These are phyloP conservation scores for Zygosaccharomyces kombuchaensis DNA, from an alignment of 805 yeast species.

Conservation along the genomic window DNA sequence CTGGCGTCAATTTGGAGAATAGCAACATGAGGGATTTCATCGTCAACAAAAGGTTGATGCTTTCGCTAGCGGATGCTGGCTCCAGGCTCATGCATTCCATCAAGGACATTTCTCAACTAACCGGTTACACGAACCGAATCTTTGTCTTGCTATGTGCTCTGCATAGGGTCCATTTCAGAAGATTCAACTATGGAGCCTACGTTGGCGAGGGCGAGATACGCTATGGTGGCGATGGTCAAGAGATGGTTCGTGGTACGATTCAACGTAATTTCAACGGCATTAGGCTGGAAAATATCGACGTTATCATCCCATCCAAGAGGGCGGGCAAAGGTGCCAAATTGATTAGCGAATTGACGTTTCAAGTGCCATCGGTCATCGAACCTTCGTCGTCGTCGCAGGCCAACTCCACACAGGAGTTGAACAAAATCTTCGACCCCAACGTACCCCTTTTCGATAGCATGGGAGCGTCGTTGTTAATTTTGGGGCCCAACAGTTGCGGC, in stretches of 20 bases:
- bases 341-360: slow-evolving; percentile 59
- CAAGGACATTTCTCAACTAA: slow-evolving; percentile 83
- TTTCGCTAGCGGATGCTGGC: slow-evolving; percentile 92
- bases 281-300: slow-evolving; percentile 75
- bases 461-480: slow-evolving; percentile 67
- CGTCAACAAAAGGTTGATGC: slow-evolving; percentile 84
- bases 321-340: slow-evolving; percentile 62
- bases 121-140: slow-evolving; percentile 86
- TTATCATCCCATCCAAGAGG: slow-evolving; percentile 65
- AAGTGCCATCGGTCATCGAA: slow-evolving; percentile 35
- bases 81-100: slow-evolving; percentile 91
- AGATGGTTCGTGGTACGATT: slow-evolving; percentile 71
- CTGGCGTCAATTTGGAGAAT: slow-evolving; percentile 38
- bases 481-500: slow-evolving; percentile 89
- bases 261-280: slow-evolving; percentile 76
- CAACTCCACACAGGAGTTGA: slow-evolving; percentile 38
- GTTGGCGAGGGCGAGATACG: slow-evolving; percentile 3
- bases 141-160: slow-evolving; percentile 69
- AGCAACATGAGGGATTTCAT: slow-evolving; percentile 81
- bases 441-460: slow-evolving; percentile 30
- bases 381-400: slow-evolving; percentile 23
- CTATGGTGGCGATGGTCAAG: slow-evolving; percentile 13
- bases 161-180: slow-evolving; percentile 71
- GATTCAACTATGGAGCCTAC: slow-evolving; percentile 38
- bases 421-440: slow-evolving; percentile 17